These are phyloP conservation scores for Melanomma pulvis-pyrius DNA, from an alignment of 495 filamentous ascomycete species.

Conservation along the genomic window DNA sequence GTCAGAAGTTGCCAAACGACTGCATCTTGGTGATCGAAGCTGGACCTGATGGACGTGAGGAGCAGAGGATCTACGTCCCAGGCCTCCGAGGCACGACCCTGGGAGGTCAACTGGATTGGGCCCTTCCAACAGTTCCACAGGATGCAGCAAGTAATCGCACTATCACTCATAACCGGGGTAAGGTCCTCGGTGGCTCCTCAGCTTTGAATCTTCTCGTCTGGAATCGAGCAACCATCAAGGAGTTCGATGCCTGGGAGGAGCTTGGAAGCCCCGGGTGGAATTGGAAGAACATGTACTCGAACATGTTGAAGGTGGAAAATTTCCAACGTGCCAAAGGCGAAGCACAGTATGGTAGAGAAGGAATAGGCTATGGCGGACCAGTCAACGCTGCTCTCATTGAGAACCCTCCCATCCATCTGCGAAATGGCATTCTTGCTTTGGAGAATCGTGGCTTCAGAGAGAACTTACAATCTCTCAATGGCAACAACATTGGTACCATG, in stretches of 20 bases:
- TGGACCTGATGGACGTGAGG: constrained; percentile 25
- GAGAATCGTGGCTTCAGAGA: constrained; percentile 39
- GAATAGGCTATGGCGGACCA: constrained; percentile 38
- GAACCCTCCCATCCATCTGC: constrained; percentile 39
- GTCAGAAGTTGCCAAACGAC: constrained; percentile 13
- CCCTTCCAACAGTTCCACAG: constrained; percentile 37
- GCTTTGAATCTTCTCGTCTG: constrained; percentile 25
- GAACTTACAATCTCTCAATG: constrained; percentile 46
- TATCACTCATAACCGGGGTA: constrained; percentile 30
- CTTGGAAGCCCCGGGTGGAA: constrained; percentile 26
- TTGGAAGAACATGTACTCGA: constrained; percentile 36
- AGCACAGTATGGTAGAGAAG: constrained; percentile 23
- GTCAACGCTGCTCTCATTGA: constrained; percentile 46
- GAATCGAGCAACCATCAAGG: constrained; percentile 3
- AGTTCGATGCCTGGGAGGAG: constrained; percentile 21
- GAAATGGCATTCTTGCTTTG: constrained; percentile 42
- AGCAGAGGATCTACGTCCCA: constrained; percentile 34
- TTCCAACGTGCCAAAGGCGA: constrained; percentile 41
- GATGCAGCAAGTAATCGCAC: constrained; percentile 26
- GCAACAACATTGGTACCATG: constrained; percentile 47
- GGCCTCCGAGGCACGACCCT: constrained; percentile 26
- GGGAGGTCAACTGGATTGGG: constrained; percentile 39
- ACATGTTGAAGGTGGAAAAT: constrained; percentile 47
- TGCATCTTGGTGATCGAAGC: constrained; percentile 39
- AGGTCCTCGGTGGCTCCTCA: constrained; percentile 37